Evolutionary conservation across 2,329 filamentous ascomycete genomes (phyloP).

Genomic region (Pseudogymnoascus sp.): DNA sequence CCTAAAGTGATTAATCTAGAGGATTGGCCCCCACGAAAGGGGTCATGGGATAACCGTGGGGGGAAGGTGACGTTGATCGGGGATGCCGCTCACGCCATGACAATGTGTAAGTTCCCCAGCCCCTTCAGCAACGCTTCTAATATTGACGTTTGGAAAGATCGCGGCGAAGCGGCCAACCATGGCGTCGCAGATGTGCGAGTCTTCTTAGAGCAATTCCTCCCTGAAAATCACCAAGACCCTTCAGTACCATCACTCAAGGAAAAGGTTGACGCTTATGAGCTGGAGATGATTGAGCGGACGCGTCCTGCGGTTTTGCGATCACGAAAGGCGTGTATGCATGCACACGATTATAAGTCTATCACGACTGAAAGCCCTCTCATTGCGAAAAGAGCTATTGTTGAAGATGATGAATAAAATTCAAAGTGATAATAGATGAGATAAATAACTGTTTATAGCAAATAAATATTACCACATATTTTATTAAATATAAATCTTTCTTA

Average conservation of each 20-base stretch:
- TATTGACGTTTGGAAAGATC: conserved; percentile 12
- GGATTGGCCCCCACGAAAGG: conserved; percentile 30
- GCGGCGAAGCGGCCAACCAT: conserved; percentile 38
- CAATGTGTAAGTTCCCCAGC: conserved; percentile 37
- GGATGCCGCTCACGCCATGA: conserved; percentile 41
- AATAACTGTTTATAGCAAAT: background rate
- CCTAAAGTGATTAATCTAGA: conserved; percentile 30
- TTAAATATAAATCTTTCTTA: background rate
- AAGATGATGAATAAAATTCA: background rate
- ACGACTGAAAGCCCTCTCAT: conserved; percentile 11
- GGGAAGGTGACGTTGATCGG: conserved; percentile 35
- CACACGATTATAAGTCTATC: conserved; percentile 38
- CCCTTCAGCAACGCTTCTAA: conserved; percentile 22
- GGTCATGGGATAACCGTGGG: conserved; percentile 22
- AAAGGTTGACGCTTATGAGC: conserved; percentile 42
- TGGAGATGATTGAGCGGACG: conserved; percentile 35
- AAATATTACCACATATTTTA: background rate
- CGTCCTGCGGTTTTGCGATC: conserved; percentile 42
- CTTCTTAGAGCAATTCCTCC: conserved; percentile 29
- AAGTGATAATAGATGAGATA: background rate
- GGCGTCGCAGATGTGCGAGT: conserved; percentile 38
- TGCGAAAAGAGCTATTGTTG: conserved; percentile 6
- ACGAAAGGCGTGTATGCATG: conserved; percentile 45
- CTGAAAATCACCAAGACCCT: conserved; percentile 29
- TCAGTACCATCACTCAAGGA: conserved; percentile 41